Conservation (phyloP, 1,284 basidiomycete species). For the Malassezia japonica region DNA sequence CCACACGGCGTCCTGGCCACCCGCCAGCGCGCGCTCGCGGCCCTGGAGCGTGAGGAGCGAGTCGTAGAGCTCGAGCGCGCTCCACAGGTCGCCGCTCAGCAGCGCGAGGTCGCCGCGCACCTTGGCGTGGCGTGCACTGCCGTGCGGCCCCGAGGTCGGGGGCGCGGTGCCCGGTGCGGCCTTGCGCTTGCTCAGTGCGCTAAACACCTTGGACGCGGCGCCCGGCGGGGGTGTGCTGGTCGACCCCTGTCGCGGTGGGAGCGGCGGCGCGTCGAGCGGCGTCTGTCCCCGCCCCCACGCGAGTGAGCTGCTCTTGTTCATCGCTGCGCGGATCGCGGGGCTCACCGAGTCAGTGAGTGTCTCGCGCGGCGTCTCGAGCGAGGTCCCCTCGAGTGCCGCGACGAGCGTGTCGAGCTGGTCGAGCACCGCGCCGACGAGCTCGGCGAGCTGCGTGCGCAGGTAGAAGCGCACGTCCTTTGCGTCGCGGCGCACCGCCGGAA, state of each 20-base stretch:
- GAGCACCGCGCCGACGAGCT: slow-evolving; percentile 32
- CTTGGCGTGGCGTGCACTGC: slow-evolving; percentile 30
- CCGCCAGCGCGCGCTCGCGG: slow-evolving; percentile 42
- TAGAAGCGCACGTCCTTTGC: slow-evolving; percentile 44
- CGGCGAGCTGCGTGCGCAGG: slow-evolving; percentile 37
- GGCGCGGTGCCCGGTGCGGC: slow-evolving; percentile 6
- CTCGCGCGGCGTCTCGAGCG: slow-evolving; percentile 44
- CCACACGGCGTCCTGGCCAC: slow-evolving; percentile 47
- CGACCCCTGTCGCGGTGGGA: slow-evolving; percentile 4
- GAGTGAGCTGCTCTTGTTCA: slow-evolving; percentile 10
- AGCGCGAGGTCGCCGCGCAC: slow-evolving; percentile 36
- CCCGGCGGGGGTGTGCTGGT: slow-evolving; percentile 16
- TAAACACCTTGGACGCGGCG: slow-evolving; percentile 21
- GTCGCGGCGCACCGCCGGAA: slow-evolving; percentile 41
- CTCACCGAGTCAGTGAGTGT: slow-evolving; percentile 22
- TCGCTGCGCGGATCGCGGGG: slow-evolving; percentile 1
- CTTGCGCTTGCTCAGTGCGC: slow-evolving; percentile 18
- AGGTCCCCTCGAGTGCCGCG: slow-evolving; percentile 29
- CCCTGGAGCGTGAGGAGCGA: slow-evolving; percentile 23
- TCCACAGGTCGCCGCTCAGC: slow-evolving; percentile 41
- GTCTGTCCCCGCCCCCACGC: slow-evolving; percentile 26
- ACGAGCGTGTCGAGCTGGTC: slow-evolving; percentile 36
- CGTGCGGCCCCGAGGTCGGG: slow-evolving; percentile 1
- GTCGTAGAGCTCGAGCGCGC: slow-evolving; percentile 34
- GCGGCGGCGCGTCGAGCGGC: slow-evolving; percentile 16